These are phyloP conservation scores for Cymbomonas tetramitiformis DNA, from an alignment of 139 green algal species.

Conservation along the genomic window DNA sequence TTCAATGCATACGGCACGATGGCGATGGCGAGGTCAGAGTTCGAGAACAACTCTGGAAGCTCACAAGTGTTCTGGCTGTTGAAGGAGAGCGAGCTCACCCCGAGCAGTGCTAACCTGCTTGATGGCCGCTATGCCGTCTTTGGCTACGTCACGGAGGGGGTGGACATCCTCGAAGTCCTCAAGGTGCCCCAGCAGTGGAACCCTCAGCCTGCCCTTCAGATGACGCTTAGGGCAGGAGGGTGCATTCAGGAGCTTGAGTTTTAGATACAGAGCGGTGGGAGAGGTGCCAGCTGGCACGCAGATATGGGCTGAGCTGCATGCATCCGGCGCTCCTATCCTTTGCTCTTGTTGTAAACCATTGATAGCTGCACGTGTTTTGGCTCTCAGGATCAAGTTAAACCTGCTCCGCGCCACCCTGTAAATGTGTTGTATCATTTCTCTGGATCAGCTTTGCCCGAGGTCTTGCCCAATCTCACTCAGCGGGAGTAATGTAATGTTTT, in stretches of 20 bases:
- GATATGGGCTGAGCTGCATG: too few species aligned
- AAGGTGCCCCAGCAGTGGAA: too few species aligned
- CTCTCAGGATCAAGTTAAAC: too few species aligned
- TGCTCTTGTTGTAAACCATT: too few species aligned
- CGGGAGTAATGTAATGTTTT: not conserved
- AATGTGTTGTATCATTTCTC: too few species aligned
- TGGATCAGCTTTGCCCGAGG: too few species aligned
- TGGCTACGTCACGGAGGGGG: conserved; percentile 72
- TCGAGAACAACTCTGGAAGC: conserved; percentile 80
- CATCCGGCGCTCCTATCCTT: too few species aligned
- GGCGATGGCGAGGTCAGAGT: conserved; percentile 82
- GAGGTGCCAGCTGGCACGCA: too few species aligned
- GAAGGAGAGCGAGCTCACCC: conserved; percentile 95
- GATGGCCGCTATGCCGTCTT: conserved; percentile 91
- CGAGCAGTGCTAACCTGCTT: conserved; percentile 84
- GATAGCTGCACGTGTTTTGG: too few species aligned
- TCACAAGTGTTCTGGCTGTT: conserved; percentile 88
- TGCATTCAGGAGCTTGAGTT: not conserved
- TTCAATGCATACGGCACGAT: conserved; percentile 98
- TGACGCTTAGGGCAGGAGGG: not conserved
- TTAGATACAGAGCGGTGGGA: too few species aligned
- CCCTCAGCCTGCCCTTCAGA: not conserved
- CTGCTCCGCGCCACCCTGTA: too few species aligned
- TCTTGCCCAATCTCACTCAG: not conserved
- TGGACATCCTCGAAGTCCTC: conserved; percentile 32